Evolutionary conservation across 306 rosid species (phyloP).

Genomic region (Benincasa hispida): DNA sequence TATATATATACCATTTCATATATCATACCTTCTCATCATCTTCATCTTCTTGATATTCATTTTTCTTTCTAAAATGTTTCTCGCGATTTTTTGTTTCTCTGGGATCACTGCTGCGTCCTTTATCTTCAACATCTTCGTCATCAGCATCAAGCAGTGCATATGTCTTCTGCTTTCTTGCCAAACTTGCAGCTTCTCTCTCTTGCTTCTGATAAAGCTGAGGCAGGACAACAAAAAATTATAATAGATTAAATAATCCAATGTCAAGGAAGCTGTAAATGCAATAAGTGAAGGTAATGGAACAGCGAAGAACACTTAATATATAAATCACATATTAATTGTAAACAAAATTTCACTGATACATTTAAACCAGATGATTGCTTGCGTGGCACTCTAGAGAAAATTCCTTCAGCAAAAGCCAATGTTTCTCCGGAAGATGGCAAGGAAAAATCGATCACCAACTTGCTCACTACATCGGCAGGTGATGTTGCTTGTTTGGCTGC

Average conservation of each 20-base stretch:
- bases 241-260: not conserved
- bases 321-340: not conserved
- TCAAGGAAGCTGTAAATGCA: not conserved
- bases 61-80: slow-evolving; percentile 69
- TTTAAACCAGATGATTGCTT: slow-evolving; percentile 33
- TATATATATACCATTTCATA: slow-evolving; percentile 2
- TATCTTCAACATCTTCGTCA: slow-evolving; percentile 22
- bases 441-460: slow-evolving; percentile 55
- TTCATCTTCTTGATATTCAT: slow-evolving; percentile 47
- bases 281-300: not conserved
- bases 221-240: not conserved
- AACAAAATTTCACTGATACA: slow-evolving; percentile 24
- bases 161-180: slow-evolving; percentile 62
- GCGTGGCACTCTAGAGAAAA: slow-evolving; percentile 58
- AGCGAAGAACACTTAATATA: not conserved
- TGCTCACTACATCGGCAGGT: slow-evolving; percentile 42
- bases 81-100: slow-evolving; percentile 28
- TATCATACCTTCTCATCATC: slow-evolving; percentile 47
- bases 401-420: slow-evolving; percentile 50
- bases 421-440: slow-evolving; percentile 41
- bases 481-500: slow-evolving; percentile 77
- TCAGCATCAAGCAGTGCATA: slow-evolving; percentile 66
- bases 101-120: slow-evolving; percentile 7
- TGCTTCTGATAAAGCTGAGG: slow-evolving; percentile 65
- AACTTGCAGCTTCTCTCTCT: slow-evolving; percentile 75